Conservation (phyloP, 768 basidiomycete species). For the Cystofilobasidium ferigula region DNA sequence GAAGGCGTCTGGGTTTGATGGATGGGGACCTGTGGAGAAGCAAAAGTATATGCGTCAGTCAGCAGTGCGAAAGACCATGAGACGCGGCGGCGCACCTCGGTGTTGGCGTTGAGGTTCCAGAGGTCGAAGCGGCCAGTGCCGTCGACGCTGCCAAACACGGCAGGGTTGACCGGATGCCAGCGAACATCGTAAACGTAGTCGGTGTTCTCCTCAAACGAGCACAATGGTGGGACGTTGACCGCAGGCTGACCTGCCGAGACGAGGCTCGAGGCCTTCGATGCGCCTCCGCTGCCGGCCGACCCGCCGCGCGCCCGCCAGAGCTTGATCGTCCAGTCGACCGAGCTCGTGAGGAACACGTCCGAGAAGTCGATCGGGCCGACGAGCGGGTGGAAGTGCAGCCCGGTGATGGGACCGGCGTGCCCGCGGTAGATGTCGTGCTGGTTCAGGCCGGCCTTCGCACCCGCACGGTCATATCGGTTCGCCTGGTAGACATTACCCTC, state of each 20-base stretch:
- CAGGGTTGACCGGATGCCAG: constrained; percentile 95
- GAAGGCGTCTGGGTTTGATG: constrained; percentile 61
- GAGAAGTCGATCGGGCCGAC: constrained; percentile 87
- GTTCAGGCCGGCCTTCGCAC: constrained; percentile 89
- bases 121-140: constrained; percentile 91
- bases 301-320: constrained; percentile 67
- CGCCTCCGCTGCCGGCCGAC: constrained; percentile 52
- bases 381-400: constrained; percentile 85
- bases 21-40: constrained; percentile 61
- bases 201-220: constrained; percentile 94
- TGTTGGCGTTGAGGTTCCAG: constrained; percentile 95
- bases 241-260: constrained; percentile 33
- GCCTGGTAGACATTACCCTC: constrained; percentile 96
- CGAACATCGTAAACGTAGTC: constrained; percentile 98
- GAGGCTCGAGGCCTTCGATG: constrained; percentile 35
- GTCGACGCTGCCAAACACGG: constrained; percentile 83
- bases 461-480: constrained; percentile 91
- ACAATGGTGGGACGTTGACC: constrained; percentile 53
- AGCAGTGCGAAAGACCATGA: background rate
- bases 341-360: constrained; percentile 83
- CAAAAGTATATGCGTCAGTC: background rate
- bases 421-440: constrained; percentile 85
- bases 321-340: constrained; percentile 97
- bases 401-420: constrained; percentile 86
- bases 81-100: constrained; percentile 54